Evolutionary conservation across 179 eudicot species (phyloP).

Genomic region (Sideroxylon spinosum): DNA sequence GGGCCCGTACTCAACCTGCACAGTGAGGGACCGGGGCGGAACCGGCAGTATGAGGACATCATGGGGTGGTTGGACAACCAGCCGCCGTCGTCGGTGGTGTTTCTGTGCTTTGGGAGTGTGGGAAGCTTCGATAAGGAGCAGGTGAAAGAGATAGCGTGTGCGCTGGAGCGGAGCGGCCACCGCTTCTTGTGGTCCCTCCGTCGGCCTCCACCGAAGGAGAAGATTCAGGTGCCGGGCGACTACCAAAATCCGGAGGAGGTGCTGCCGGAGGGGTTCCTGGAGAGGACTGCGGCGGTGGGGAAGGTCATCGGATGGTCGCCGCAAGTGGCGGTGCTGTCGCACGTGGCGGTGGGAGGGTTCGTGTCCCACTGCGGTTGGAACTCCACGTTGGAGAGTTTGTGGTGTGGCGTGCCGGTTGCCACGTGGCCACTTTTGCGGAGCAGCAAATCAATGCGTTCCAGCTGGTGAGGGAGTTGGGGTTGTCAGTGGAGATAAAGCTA

Average conservation of each 20-base stretch:
- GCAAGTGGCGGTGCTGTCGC: slow-evolving; percentile 22
- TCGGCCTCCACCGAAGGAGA: slow-evolving; percentile 13
- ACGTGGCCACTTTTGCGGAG: slow-evolving; percentile 28
- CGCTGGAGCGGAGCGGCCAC: slow-evolving; percentile 33
- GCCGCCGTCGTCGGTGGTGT: slow-evolving; percentile 47
- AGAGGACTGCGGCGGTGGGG: slow-evolving; percentile 28
- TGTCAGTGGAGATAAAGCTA: slow-evolving; percentile 18
- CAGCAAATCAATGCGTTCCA: slow-evolving; percentile 21
- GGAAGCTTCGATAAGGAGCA: slow-evolving; percentile 33
- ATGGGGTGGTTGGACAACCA: slow-evolving; percentile 45
- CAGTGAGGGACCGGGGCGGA: background rate
- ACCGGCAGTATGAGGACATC: slow-evolving; percentile 13
- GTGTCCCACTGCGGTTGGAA: slow-evolving; percentile 34
- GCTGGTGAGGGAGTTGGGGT: slow-evolving; percentile 13
- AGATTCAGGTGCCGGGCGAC: slow-evolving; percentile 11
- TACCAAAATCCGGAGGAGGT: slow-evolving; percentile 17
- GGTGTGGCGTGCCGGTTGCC: slow-evolving; percentile 23
- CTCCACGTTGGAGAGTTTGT: slow-evolving; percentile 24
- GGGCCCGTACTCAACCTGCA: slow-evolving; percentile 46
- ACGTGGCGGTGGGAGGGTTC: slow-evolving; percentile 29
- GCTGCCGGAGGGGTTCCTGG: slow-evolving; percentile 43
- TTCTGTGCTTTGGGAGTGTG: slow-evolving; percentile 56
- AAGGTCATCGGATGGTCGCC: slow-evolving; percentile 48
- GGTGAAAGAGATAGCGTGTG: slow-evolving; percentile 38
- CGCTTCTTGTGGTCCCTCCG: slow-evolving; percentile 54